A percentile compares a stretch with the other conserved stretches of the same genome.
phyloP scores from a whole-genome alignment of 2,329 filamentous ascomycete genomes.

The Cercospora sp. region DNA sequence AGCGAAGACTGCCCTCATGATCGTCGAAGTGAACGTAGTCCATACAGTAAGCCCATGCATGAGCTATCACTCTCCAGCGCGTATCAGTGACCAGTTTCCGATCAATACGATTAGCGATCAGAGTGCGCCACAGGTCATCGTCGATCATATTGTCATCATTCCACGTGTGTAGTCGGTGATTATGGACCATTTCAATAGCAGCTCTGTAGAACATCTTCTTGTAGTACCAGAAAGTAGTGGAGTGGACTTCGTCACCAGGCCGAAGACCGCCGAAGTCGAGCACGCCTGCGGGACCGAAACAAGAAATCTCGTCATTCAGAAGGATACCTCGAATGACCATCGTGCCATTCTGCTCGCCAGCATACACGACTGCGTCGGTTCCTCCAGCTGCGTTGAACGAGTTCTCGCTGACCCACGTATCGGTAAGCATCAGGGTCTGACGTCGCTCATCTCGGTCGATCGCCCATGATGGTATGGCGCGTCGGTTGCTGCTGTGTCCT shows the following conservation, averaged over 20 bases:
- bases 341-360: background rate
- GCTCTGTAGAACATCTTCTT: background rate
- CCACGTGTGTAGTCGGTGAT: background rate
- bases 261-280: background rate
- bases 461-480: background rate
- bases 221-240: background rate
- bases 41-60: background rate
- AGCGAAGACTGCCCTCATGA: background rate
- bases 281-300: background rate
- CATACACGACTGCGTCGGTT: background rate
- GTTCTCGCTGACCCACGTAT: background rate
- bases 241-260: background rate
- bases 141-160: background rate
- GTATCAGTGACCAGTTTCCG: background rate
- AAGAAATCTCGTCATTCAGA: background rate
- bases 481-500: background rate
- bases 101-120: background rate
- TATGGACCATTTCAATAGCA: background rate
- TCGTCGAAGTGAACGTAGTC: background rate
- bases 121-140: background rate
- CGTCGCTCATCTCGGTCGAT: background rate
- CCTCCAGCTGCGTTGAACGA: background rate
- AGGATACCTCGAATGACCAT: background rate
- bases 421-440: background rate
- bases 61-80: background rate